Percentiles rank a stretch among this genome's conserved stretches.
Conservation (phyloP, 352 stramenopile species). For the Globisporangium acanthophoron region DNA sequence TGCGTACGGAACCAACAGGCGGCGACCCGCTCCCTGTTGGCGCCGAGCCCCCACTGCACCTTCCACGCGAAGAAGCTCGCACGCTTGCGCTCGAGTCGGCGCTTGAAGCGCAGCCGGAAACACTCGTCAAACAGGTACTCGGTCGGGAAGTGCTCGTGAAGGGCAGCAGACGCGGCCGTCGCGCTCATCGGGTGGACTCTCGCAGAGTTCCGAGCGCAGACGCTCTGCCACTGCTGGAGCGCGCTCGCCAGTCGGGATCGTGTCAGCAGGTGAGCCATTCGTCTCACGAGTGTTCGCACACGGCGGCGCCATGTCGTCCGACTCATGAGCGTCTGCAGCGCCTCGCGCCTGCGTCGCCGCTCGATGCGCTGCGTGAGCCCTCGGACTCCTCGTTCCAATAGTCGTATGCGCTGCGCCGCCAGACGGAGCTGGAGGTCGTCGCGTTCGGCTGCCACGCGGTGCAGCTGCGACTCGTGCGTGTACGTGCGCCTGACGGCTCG, state of each 20-base stretch:
- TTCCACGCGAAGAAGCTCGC: conserved; percentile 29
- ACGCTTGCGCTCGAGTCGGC: conserved; percentile 5
- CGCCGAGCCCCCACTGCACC: conserved; percentile 13
- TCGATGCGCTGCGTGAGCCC: conserved; percentile 17
- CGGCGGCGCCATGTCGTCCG: conserved; percentile 1
- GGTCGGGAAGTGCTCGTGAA: conserved; percentile 1
- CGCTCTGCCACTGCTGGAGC: conserved; percentile 1
- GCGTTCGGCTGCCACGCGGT: conserved; percentile 20
- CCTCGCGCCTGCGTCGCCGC: conserved; percentile 14
- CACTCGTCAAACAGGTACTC: conserved; percentile 16
- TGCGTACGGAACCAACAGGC: conserved; percentile 9
- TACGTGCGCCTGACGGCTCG: conserved; percentile 35
- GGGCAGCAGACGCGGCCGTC: neutral
- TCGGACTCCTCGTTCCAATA: conserved; percentile 14
- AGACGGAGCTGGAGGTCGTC: conserved; percentile 17
- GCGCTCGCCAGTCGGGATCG: neutral
- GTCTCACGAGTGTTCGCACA: neutral
- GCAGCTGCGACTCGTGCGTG: conserved; percentile 24
- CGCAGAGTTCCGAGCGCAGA: neutral
- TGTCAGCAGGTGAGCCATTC: neutral
- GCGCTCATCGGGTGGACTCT: neutral
- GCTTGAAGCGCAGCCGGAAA: conserved; percentile 11
- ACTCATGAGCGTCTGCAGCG: conserved; percentile 15
- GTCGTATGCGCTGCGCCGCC: conserved; percentile 19
- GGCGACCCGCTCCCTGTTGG: conserved; percentile 12